Conservation (phyloP, 176 grass and related monocot species). For the Zea luxurians region DNA sequence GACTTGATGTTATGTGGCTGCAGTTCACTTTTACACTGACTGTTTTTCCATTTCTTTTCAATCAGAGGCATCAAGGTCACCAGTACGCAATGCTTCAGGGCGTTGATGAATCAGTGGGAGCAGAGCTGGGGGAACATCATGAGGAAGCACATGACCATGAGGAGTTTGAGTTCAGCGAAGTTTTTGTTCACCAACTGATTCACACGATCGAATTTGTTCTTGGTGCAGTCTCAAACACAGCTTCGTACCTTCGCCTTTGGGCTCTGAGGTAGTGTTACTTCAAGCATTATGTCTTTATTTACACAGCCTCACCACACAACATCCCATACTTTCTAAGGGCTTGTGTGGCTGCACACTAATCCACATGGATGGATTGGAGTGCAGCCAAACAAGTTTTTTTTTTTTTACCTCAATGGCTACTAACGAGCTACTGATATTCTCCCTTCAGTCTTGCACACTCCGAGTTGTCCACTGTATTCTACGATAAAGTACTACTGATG, state of each 20-base stretch:
- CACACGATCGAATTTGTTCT: slow-evolving; percentile 99
- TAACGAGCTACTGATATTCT: slow-evolving; percentile 34
- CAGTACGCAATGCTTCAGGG: slow-evolving; percentile 57
- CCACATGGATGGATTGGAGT: not conserved
- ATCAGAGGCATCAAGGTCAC: slow-evolving; percentile 82
- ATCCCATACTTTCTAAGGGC: not conserved
- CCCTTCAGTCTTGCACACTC: slow-evolving; percentile 86
- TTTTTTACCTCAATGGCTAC: not conserved
- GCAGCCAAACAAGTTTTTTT: not conserved
- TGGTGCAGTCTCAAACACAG: slow-evolving; percentile 92
- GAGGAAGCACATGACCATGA: slow-evolving; percentile 55
- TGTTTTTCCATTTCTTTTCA: slow-evolving; percentile 30
- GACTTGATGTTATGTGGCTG: slow-evolving; percentile 17
- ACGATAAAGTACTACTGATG: slow-evolving; percentile 83
- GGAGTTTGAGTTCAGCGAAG: slow-evolving; percentile 90
- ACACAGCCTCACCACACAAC: not conserved
- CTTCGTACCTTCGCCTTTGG: slow-evolving; percentile 97
- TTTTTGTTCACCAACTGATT: slow-evolving; percentile 95
- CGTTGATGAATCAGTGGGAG: slow-evolving; percentile 64
- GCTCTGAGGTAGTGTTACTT: slow-evolving; percentile 70
- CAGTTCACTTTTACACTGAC: slow-evolving; percentile 39
- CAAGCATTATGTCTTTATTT: not conserved
- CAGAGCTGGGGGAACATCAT: slow-evolving; percentile 59
- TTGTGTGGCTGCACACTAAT: not conserved
- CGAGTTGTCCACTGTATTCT: slow-evolving; percentile 86